phyloP scores from a whole-genome alignment of 768 basidiomycete species.

The Dentipellis fragilis region DNA sequence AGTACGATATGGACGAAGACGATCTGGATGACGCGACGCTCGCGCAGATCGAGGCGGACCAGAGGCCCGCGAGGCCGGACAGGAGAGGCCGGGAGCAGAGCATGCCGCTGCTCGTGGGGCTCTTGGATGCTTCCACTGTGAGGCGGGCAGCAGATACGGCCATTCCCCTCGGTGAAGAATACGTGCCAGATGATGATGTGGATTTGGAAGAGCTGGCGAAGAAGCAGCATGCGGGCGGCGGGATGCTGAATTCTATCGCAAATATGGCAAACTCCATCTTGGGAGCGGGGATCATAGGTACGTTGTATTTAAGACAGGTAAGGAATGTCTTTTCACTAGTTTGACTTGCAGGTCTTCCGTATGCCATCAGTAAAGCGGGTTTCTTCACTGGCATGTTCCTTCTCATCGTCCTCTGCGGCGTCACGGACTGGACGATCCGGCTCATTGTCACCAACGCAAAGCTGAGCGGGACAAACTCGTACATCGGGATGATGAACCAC shows the following conservation, averaged over 20 bases:
- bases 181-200: constrained; percentile 27
- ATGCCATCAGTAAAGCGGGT: constrained; percentile 90
- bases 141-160: constrained; percentile 49
- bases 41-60: constrained; percentile 23
- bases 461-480: constrained; percentile 83
- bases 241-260: constrained; percentile 69
- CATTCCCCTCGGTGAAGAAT: constrained; percentile 23
- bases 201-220: constrained; percentile 67
- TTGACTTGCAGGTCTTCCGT: constrained; percentile 72
- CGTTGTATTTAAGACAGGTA: constrained; percentile 17
- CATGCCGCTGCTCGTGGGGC: constrained; percentile 72
- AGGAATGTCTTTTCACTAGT: constrained; percentile 1
- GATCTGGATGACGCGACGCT: constrained; percentile 51
- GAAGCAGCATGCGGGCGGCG: constrained; percentile 59
- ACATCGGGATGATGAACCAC: constrained; percentile 89
- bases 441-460: constrained; percentile 95
- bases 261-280: constrained; percentile 97
- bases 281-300: constrained; percentile 57
- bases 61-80: constrained; percentile 19
- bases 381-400: constrained; percentile 84
- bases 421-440: constrained; percentile 98
- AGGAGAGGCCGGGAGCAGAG: constrained; percentile 36
- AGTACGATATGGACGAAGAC: constrained; percentile 78
- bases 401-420: constrained; percentile 63
- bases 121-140: constrained; percentile 53